Base-by-base conservation (phyloP, 768 basidiomycete species). In the Tricholoma sp. region DNA sequence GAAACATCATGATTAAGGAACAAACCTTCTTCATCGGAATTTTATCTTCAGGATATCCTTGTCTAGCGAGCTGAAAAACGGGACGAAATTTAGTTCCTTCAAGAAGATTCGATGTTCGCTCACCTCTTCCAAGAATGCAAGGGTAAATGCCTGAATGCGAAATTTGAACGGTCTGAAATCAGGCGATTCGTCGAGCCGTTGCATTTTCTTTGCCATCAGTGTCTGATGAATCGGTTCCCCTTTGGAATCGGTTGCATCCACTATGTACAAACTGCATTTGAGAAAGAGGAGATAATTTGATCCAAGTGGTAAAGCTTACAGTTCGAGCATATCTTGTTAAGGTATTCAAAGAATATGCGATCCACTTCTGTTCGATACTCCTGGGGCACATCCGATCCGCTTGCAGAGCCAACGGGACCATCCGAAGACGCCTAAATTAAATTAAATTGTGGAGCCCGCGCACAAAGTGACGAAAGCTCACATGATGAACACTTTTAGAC, bases 131-230 rank as follows among this genome's bases (percentile, higher is more conserved):
- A 94, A 77, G 67, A 98, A 98, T 3, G 89, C 90, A 66, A 93
- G 90, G 5, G 95, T 98, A 73, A 99, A 99, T 0, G 96, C 96
- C 68, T 94, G 92, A 63, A 99, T 99, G 57, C 96, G 85, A 76
- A 99, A 99, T 73, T 98, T 98, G 84, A 99, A 98, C 50, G 96
- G 96, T 24, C 96, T 84, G 73, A 96, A 99, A 72, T 98, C 96
- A 43, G 88, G 85, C 35, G 92, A 94, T 75, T 98, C 96, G 69
- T 97, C 95, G 56, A 98, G 78, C 54, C 93, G 86, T 64, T 94
- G 91, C 96, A 99, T 98, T 79, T 92, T 92, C 79, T 98, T 98
- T 0, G 95, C 89, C 96, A 99, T 99, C 65, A 98, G 79, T 34
- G 93, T 93, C 73, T 99, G 96, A 68, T 99, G 96, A 57, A 99